A percentile compares a stretch with the other conserved stretches of the same genome.
These are phyloP conservation scores for Trichoderma hamatum DNA, from an alignment of 2,329 filamentous ascomycete genomes.

Conservation along the genomic window DNA sequence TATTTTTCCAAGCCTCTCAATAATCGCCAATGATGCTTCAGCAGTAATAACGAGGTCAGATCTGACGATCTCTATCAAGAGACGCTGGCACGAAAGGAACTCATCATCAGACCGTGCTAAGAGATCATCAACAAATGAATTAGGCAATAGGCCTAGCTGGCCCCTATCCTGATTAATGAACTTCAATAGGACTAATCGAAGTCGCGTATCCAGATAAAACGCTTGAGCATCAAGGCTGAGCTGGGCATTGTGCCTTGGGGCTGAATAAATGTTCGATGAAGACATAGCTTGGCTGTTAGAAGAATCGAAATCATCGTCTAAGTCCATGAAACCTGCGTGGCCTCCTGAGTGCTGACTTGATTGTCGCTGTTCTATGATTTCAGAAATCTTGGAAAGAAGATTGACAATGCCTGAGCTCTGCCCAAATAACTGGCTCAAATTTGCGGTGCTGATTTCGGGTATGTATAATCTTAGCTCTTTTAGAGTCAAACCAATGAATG, in stretches of 20 bases:
- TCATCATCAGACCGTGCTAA: conserved; percentile 55
- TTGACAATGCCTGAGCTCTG: conserved; percentile 47
- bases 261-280: conserved; percentile 41
- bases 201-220: conserved; percentile 53
- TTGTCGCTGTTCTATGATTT: conserved; percentile 32
- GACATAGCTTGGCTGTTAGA: conserved; percentile 55
- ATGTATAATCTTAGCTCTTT: conserved; percentile 50
- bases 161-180: conserved; percentile 47
- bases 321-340: conserved; percentile 62
- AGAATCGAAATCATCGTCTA: conserved; percentile 67
- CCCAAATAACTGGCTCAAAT: conserved; percentile 44
- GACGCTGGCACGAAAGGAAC: conserved; percentile 53
- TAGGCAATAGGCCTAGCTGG: conserved; percentile 55
- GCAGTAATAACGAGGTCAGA: conserved; percentile 56
- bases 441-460: conserved; percentile 46
- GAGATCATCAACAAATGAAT: conserved; percentile 54
- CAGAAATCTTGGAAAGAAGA: conserved; percentile 47
- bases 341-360: conserved; percentile 37
- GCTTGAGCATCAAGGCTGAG: conserved; percentile 48
- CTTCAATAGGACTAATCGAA: conserved; percentile 51
- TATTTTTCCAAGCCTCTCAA: conserved; percentile 55
- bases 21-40: conserved; percentile 50
- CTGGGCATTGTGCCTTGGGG: conserved; percentile 52
- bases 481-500: conserved; percentile 52
- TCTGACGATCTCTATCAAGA: conserved; percentile 56